Evolutionary conservation across 768 basidiomycete species (phyloP), one percentile per base, ranked within the genome.

Genomic region (Kwoniella botswanensis): DNA sequence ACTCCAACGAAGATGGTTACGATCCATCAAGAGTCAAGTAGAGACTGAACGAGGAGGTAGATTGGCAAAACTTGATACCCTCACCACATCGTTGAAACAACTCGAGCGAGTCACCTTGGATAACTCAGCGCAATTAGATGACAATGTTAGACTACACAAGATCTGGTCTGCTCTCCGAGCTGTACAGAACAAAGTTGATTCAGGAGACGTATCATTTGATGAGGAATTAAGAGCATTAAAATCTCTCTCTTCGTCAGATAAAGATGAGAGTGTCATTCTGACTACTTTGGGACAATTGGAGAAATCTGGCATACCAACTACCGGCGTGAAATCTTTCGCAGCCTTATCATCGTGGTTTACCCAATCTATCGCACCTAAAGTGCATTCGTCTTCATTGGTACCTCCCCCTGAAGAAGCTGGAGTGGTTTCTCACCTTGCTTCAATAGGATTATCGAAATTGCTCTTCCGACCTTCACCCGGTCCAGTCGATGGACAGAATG

Each of bases 41-140:
- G 96, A 99, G 84, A 89, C 93, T 79, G 97, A 99, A 84, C 93
- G 97, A 55, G 94, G 94, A 17, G 94, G 94, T 13, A 91, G 97
- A 65, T 88, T 99, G 11, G 92, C 94, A 56, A 97, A 94, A 84
- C 89, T 99, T 43, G 94, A 96, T 79, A 92, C 95, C 82, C 90
- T 99, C 58, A 91, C 94, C 11, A 89, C 92, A 5, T 91, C 91
- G 58, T 85, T 98, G 74, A 95, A 97, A 83, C 90, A 92, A 72
- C 89, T 99, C 41, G 94, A 97, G 83, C 89, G 92, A 69, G 87
- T 97, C 70, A 91, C 94, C 0, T 87, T 96, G 41, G 94, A 96
- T 84, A 98, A 98, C 84, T 92, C 92, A 3, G 85, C 87, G 18
- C 92, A 93, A 75, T 90, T 98, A 65, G 94, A 96, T 79, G 94